Percentiles rank a stretch among this genome's conserved stretches.
These are phyloP conservation scores for Sarocladium brachiariae DNA, from an alignment of 2,329 filamentous ascomycete species.

Conservation along the genomic window DNA sequence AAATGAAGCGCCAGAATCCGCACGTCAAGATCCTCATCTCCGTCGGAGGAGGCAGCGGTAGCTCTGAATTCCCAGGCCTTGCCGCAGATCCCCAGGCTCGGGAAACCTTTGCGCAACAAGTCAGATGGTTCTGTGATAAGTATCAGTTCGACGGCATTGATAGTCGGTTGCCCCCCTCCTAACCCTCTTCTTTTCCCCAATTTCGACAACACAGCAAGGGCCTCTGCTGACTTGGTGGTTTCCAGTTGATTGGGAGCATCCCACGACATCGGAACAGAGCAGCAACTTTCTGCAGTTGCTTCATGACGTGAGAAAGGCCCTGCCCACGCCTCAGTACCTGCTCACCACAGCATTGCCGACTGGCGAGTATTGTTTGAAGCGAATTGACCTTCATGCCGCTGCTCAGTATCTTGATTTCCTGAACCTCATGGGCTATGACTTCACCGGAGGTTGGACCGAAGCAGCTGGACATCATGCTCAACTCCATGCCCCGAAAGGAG, in stretches of 20 bases:
- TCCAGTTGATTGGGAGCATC: slow-evolving; percentile 64
- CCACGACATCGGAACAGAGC: slow-evolving; percentile 45
- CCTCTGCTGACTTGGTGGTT: too few relatives aligned
- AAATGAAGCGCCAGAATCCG: slow-evolving; percentile 50
- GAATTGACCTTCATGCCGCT: slow-evolving; percentile 50
- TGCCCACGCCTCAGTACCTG: slow-evolving; percentile 50
- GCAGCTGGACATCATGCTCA: slow-evolving; percentile 59
- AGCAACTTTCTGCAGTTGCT: slow-evolving; percentile 52
- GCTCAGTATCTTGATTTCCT: slow-evolving; percentile 50
- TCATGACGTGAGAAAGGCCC: slow-evolving; percentile 41
- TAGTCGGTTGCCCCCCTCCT: slow-evolving; percentile 30
- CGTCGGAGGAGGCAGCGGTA: slow-evolving; percentile 57
- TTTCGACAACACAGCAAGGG: too few relatives aligned
- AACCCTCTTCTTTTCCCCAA: not conserved
- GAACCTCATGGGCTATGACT: slow-evolving; percentile 66
- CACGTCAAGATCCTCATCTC: slow-evolving; percentile 55
- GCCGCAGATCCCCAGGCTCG: slow-evolving; percentile 41
- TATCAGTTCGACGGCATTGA: slow-evolving; percentile 59
- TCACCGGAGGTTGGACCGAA: slow-evolving; percentile 54
- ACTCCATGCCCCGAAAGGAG: slow-evolving; percentile 37
- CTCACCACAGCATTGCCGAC: slow-evolving; percentile 57
- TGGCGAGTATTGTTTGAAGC: slow-evolving; percentile 52
- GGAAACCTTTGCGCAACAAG: slow-evolving; percentile 47
- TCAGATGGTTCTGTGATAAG: slow-evolving; percentile 46
- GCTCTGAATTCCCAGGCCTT: slow-evolving; percentile 52